phyloP scores from a whole-genome alignment of 768 basidiomycete species.

The Lentinula raphanica region DNA sequence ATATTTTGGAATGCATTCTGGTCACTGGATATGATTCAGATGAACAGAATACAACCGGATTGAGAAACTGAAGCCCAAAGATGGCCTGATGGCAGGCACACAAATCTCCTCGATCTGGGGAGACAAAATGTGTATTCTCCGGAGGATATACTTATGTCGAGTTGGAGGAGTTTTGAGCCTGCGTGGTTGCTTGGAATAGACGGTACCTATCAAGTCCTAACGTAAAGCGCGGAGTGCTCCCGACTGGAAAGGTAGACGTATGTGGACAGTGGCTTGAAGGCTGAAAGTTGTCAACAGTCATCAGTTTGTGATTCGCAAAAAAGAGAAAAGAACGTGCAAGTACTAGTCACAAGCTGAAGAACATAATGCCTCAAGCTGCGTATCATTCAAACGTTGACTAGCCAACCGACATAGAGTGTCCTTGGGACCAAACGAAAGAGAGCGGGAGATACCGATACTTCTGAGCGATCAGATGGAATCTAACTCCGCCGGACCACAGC shows the following conservation, averaged over 20 bases:
- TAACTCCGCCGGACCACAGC: slow-evolving; percentile 34
- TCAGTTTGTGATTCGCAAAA: too few relatives aligned
- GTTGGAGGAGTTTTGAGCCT: background rate
- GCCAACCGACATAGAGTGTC: background rate
- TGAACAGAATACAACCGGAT: background rate
- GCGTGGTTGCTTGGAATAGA: background rate
- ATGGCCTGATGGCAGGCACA: slow-evolving; percentile 4
- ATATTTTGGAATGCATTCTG: background rate
- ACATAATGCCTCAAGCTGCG: slow-evolving; percentile 9
- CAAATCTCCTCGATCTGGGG: slow-evolving; percentile 1
- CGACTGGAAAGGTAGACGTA: background rate
- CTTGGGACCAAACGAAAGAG: slow-evolving; percentile 22
- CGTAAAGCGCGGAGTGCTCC: background rate
- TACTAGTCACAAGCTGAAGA: background rate
- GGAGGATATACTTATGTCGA: background rate
- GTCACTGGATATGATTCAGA: background rate
- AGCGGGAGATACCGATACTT: slow-evolving; percentile 17
- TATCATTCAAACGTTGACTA: slow-evolving; percentile 4
- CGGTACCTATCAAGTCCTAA: background rate
- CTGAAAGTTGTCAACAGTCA: slow-evolving; percentile 1
- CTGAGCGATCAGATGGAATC: slow-evolving; percentile 28
- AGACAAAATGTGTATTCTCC: background rate
- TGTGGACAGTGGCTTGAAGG: too few relatives aligned
- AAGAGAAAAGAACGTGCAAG: background rate
- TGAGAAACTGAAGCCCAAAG: background rate